Evolutionary conservation across 352 stramenopile genomes (phyloP).

Genomic region (Globisporangium megalacanthum): DNA sequence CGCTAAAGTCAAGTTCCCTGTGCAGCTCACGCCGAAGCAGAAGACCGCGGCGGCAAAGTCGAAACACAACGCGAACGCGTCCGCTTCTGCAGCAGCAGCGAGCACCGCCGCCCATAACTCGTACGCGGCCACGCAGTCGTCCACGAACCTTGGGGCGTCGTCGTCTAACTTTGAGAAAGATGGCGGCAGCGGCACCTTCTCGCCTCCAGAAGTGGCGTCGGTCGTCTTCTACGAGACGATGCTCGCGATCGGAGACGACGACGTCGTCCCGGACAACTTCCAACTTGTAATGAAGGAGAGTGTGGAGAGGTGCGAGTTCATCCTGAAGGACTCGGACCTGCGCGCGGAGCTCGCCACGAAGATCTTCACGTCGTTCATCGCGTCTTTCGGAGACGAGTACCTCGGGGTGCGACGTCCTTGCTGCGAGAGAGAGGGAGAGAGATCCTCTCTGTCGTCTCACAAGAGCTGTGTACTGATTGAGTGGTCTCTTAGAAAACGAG

Average conservation of each 20-base stretch:
- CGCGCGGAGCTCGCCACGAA: constrained; percentile 64
- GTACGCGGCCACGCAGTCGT: constrained; percentile 6
- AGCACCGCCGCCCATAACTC: not conserved
- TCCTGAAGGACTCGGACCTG: constrained; percentile 65
- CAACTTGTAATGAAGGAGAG: constrained; percentile 31
- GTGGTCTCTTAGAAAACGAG: constrained; percentile 44
- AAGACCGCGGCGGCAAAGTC: constrained; percentile 31
- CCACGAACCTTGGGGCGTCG: constrained; percentile 12
- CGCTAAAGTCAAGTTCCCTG: constrained; percentile 41
- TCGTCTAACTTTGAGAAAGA: constrained; percentile 54
- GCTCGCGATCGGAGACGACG: constrained; percentile 39
- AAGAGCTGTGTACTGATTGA: not conserved
- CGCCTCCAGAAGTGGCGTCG: constrained; percentile 23
- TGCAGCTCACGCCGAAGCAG: constrained; percentile 29
- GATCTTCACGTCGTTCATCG: constrained; percentile 52
- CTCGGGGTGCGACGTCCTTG: constrained; percentile 31
- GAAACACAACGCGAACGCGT: constrained; percentile 17
- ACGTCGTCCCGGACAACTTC: constrained; percentile 31
- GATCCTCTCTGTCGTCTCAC: not conserved
- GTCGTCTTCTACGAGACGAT: constrained; percentile 53
- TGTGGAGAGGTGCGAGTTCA: constrained; percentile 47
- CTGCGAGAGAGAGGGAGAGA: not conserved
- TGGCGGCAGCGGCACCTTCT: not conserved
- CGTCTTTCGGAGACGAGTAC: constrained; percentile 61
- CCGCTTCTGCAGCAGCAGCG: constrained; percentile 7